Base-by-base conservation (phyloP, 164 flowering plant species). In the Brasenia schreberi region DNA sequence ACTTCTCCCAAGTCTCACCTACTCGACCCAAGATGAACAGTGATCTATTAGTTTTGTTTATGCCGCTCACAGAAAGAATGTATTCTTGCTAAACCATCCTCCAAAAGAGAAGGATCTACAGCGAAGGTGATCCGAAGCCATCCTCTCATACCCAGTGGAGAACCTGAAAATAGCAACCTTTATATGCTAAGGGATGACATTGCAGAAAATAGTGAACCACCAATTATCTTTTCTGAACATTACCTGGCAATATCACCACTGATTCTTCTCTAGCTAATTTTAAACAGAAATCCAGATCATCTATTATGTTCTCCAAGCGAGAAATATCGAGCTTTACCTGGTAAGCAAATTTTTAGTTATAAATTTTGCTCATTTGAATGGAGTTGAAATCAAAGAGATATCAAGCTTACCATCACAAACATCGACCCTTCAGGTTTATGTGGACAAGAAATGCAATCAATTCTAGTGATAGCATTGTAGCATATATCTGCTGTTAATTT, bases 91-190 rank as follows among this genome's bases (percentile, higher is more conserved):
- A 87, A 19, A 4, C 79, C 96, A 70, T 89, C 92, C 71, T 77
- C 79, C 19, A 92, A 84, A 17, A 83, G 76, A 17, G 83, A 61
- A 16, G 84, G 85, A 14, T 88, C 92, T 18, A 71, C 83, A 0
- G 96, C 90, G 67, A 89, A 89, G 23, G 92, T 85, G 6, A 92
- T 73, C 0, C 96, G 79, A 17, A 92, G 73, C 98, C 98, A 92
- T 66, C 85, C 75, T 18, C 80, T 82, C 17, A 70, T 10, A 44
- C 79, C 76, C 60, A 76, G 67, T 2, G 71, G 62, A 18, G 33
- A 44, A n/a, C 80, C 80, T 77, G 80, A 65, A 64, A 62, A n/a
- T 23, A 45, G 11, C 12, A 7, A 12, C 5, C 53, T 45, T 45
- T 45, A 12, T 45, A 45, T 23, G 27, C 27, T 7, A 7, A 12